Percentiles rank a stretch among this genome's conserved stretches.
phyloP scores from a whole-genome alignment of 352 stramenopile species.

The Thraustochytrium aureum region DNA sequence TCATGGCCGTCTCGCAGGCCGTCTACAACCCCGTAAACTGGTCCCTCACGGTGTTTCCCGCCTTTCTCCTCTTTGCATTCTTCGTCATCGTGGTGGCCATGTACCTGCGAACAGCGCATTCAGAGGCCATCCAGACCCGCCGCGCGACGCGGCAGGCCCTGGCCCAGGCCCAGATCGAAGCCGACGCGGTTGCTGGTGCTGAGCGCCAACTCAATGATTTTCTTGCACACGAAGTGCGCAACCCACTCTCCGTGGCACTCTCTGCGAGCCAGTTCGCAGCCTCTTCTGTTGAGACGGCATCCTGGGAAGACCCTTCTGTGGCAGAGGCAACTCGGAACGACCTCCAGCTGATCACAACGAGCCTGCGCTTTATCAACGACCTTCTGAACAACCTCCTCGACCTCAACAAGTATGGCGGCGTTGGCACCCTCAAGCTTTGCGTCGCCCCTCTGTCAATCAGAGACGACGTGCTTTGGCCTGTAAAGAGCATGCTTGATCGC shows the following conservation, averaged over 20 bases:
- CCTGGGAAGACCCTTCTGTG: conserved; percentile 4
- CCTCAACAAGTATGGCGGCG: conserved; percentile 49
- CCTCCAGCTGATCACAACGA: conserved; percentile 43
- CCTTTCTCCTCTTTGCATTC: no score
- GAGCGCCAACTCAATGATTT: conserved; percentile 52
- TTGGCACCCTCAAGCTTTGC: conserved; percentile 1
- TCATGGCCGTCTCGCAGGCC: no score
- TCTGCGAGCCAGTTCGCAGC: conserved; percentile 24
- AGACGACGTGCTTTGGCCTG: conserved; percentile 21
- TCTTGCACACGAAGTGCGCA: conserved; percentile 55
- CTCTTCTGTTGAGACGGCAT: background rate
- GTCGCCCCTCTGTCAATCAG: background rate
- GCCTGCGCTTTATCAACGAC: conserved; percentile 51
- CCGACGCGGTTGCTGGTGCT: no score
- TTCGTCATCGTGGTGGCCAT: no score
- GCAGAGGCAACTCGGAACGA: background rate
- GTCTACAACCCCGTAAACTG: no score
- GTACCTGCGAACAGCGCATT: no score
- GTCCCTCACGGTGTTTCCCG: no score
- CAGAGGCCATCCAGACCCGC: no score
- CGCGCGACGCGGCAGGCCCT: no score
- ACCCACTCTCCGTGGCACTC: conserved; percentile 49
- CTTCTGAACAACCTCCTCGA: conserved; percentile 54
- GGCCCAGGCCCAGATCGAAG: no score
- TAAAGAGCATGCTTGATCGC: conserved; percentile 14